phyloP scores from a whole-genome alignment of 208 protist genomes.

The Trypanosomatidae sp. region DNA sequence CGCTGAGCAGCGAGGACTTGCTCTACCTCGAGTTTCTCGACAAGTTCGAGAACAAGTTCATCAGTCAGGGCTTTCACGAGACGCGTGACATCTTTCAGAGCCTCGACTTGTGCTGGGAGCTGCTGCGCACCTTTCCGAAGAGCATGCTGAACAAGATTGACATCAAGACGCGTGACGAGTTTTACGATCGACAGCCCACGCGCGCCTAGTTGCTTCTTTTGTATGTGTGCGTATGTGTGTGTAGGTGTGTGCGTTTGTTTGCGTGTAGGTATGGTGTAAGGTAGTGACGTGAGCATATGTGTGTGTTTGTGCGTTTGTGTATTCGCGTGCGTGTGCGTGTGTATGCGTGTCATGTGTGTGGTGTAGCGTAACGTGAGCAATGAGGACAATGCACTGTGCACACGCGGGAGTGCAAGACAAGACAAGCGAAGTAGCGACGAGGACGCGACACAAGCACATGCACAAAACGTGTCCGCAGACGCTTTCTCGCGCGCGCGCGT shows the following conservation, averaged over 20 bases:
- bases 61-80: slow-evolving; percentile 96
- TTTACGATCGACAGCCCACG: slow-evolving; percentile 79
- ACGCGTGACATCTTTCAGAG: slow-evolving; percentile 97
- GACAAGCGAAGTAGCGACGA: no score
- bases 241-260: no score
- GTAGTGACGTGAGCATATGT: not conserved
- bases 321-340: not conserved
- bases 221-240: no score
- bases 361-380: no score
- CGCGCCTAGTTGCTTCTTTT: slow-evolving; percentile 30
- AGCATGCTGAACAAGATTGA: slow-evolving; percentile 97
- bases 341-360: not conserved
- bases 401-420: no score
- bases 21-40: slow-evolving; percentile 99
- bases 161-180: slow-evolving; percentile 91
- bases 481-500: no score
- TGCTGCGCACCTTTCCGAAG: slow-evolving; percentile 97
- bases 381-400: no score
- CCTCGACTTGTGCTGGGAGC: slow-evolving; percentile 98
- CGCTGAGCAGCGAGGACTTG: slow-evolving; percentile 97
- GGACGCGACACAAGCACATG: no score
- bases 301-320: no score
- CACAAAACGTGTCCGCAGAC: no score
- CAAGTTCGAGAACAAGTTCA: slow-evolving; percentile 99
- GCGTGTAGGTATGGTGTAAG: not conserved